These are phyloP conservation scores for Rosa persica DNA, from an alignment of 306 rosid genomes.

Conservation along the genomic window DNA sequence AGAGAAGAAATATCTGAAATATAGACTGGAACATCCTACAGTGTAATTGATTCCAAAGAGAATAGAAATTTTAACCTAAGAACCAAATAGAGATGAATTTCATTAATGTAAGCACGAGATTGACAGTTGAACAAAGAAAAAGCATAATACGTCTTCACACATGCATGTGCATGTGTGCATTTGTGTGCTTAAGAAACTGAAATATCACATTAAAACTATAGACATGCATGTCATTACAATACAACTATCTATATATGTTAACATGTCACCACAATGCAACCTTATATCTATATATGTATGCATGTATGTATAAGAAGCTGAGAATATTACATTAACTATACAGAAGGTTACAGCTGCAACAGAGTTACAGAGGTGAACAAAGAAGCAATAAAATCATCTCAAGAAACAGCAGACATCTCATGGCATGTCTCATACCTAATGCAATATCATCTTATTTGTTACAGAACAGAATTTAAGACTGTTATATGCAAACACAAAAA, in stretches of 20 bases:
- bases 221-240: slow-evolving; percentile 1
- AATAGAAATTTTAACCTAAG: neutral
- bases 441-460: neutral
- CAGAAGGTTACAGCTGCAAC: neutral
- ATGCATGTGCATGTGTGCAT: neutral
- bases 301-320: neutral
- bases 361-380: neutral
- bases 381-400: neutral
- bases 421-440: neutral
- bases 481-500: neutral
- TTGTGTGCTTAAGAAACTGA: neutral
- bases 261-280: neutral
- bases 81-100: neutral
- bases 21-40: neutral
- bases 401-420: neutral
- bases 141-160: neutral
- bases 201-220: neutral
- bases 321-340: neutral
- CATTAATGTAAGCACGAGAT: neutral
- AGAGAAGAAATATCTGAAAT: neutral
- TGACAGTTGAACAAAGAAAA: neutral
- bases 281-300: too few species aligned
- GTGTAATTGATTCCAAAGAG: neutral
- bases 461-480: neutral
- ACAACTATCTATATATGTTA: too few species aligned